Base-by-base conservation (phyloP, 148 eudicot genomes). In the Diospyros lotus region DNA sequence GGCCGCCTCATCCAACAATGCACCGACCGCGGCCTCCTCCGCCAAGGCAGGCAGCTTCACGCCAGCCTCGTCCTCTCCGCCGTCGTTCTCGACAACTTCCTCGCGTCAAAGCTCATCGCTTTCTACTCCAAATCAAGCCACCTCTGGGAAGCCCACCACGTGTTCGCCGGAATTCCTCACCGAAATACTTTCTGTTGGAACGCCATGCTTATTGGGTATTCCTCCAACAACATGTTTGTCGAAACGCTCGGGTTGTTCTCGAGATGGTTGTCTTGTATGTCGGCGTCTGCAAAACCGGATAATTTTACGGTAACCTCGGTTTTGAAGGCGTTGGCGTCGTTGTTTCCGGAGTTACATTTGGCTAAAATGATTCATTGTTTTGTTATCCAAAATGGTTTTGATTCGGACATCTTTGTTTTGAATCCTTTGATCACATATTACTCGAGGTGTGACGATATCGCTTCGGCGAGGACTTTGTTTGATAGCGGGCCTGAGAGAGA, bases 91-190 rank as follows among this genome's bases (percentile, higher is more conserved):
- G 80, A 78, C 78, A 90, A 90, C 76, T 88, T 82, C 74, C 80
- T 90, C 48, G 90, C 84, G 4, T 88, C 96, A 15, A 91, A 89
- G 51, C 88, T 91, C 74, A 76, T 89, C 50, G 75, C 78, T 15
- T 87, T 86, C 18, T 88, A 91, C 76, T 72, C 89, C 9, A 85
- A 76, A 75, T 75, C 65, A 43, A 68, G 77, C 1, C 59, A 68
- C 17, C 72, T 86, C 4, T 10, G 1, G 1, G 40, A 82, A 46
- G 93, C 93, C 66, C 89, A 81, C 58, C 76, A 82, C 45, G 82
- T 90, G 88, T 90, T 90, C 79, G 91, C 87, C 64, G 74, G 85
- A 85, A 91, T 89, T 72, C 86, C 87, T 4, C 66, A 72, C 3
- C 86, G 64, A 63, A 91, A 89, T 64, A 80, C 86, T 5, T 90